A percentile compares a stretch with the other conserved stretches of the same genome.
These are phyloP conservation scores for Sporobolus alterniflorus DNA, from an alignment of 202 grass and related monocot species.

Conservation along the genomic window DNA sequence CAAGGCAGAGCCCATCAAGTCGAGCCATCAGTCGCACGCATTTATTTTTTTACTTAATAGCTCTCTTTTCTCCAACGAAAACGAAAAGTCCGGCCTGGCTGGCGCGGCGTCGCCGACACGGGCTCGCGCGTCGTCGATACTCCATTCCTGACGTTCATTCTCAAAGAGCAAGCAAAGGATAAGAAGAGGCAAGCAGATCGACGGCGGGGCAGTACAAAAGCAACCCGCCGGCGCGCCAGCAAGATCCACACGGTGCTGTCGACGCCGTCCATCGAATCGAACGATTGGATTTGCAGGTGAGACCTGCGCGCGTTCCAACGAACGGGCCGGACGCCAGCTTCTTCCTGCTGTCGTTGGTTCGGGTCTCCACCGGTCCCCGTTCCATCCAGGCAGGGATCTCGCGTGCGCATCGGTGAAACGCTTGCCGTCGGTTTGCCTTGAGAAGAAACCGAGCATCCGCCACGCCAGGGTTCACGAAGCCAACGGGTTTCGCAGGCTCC, in stretches of 20 bases:
- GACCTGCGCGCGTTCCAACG: neutral
- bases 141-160: neutral
- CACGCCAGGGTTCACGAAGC: no score
- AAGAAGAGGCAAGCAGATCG: neutral
- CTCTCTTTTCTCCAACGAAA: neutral
- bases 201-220: no score
- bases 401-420: neutral
- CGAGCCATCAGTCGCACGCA: neutral
- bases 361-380: neutral
- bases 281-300: neutral
- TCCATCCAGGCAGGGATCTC: neutral
- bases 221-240: neutral
- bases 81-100: neutral
- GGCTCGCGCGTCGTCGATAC: neutral
- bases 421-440: neutral
- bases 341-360: neutral
- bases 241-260: neutral
- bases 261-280: neutral
- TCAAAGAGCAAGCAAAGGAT: neutral
- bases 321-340: no score
- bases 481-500: no score
- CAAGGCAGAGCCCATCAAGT: neutral
- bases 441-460: neutral
- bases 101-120: conserved; percentile 28
- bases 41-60: neutral